Evolutionary conservation across 257 asterid genomes (phyloP), one percentile per base, ranked within the genome.

Genomic region (Gentiana straminea): DNA sequence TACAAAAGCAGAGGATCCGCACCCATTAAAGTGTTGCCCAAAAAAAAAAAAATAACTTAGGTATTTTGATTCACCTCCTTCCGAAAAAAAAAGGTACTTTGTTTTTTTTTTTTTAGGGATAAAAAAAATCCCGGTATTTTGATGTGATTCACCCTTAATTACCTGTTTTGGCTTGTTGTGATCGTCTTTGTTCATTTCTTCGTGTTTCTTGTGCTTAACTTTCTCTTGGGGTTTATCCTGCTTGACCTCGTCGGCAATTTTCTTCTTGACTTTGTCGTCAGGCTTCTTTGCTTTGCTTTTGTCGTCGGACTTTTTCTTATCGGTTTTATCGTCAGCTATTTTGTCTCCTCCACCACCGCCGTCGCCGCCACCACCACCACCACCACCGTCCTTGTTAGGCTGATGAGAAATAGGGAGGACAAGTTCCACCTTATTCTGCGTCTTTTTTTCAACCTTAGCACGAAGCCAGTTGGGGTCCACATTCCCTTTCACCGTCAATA

Each of bases 391-490:
- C 52, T 67, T 62, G 13, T 71, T 71, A 33, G 64, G 71, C 58
- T 58, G 68, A 54, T 60, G 55, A 9, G 95, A 85, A 52, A 87
- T 13, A 24, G 24, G 24, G 44, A 39, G 7, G 7, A 3, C 44
- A 52, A 87, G 83, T 49, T 68, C 88, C 58, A 83, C 98, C 83
- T 88, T 85, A 86, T 91, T 91, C 77, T 87, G 87, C 51, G 95
- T 87, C 58, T 81, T 87, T 55, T 44, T 58, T 36, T 70, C 93
- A 8, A 87, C 89, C 59, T 71, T 79, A 56, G 84, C 97, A 2
- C 81, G 75, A 54, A 91, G 83, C 90, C 70, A 75, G 2, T 66
- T 47, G 51, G 97, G 86, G 71, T 84, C 98, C 76, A 85, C 90
- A 64, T 81, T 81, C 68, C 98, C 98, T 63, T 75, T 79, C 66